Conservation (phyloP, 192 early-diverging fungal species). For the Gigaspora rosea region DNA sequence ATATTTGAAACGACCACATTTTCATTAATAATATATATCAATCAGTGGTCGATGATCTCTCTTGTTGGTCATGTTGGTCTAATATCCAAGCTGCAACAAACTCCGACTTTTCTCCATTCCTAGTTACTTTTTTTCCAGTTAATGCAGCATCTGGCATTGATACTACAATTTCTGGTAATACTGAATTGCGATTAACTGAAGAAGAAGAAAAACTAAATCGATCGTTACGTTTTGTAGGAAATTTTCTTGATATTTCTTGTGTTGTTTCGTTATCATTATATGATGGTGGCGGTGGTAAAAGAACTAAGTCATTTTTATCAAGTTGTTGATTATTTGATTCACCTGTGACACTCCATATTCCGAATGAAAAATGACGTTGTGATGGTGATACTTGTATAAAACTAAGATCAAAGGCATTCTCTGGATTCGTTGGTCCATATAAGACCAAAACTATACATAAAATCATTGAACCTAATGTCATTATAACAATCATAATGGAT, state of each 20-base stretch:
- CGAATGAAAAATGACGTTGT: background rate
- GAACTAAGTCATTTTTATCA: background rate
- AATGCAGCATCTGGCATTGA: background rate
- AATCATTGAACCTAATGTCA: conserved; percentile 1
- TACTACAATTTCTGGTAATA: conserved; percentile 1
- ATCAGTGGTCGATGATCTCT: background rate
- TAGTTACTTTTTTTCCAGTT: background rate
- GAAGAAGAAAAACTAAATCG: background rate
- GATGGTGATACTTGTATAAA: background rate
- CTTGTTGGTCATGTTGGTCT: background rate
- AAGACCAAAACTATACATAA: conserved; percentile 2
- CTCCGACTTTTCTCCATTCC: background rate
- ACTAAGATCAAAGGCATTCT: background rate
- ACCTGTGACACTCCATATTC: background rate
- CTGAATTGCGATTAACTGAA: background rate
- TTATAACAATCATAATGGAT: background rate
- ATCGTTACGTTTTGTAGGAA: background rate
- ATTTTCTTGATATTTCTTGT: background rate
- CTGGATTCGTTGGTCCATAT: background rate
- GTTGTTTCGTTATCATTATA: background rate
- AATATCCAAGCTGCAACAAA: conserved; percentile 13
- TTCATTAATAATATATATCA: too few species aligned
- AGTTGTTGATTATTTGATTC: background rate
- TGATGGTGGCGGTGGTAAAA: conserved; percentile 11
- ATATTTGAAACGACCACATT: too few species aligned